Conservation (phyloP, 441 rosid genomes). For the Bruguiera hainesii region DNA sequence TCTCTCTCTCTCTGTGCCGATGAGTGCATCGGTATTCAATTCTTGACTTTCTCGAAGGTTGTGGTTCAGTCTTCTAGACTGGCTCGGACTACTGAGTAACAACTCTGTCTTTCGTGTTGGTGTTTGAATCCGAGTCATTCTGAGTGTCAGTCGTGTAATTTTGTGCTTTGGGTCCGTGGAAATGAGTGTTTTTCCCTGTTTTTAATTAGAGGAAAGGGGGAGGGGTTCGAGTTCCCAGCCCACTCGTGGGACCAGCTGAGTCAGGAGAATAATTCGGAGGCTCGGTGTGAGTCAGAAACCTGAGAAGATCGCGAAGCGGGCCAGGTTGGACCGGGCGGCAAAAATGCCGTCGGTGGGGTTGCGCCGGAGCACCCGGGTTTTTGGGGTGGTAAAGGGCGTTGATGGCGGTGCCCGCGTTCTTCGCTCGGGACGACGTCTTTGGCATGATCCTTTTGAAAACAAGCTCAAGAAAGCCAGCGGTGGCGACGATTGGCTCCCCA, state of each 20-base stretch:
- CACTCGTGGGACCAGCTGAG: slow-evolving; percentile 10
- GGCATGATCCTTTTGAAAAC: slow-evolving; percentile 49
- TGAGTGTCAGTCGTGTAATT: no score
- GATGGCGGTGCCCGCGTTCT: slow-evolving; percentile 84
- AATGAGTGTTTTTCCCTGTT: no score
- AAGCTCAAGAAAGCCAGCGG: slow-evolving; percentile 48
- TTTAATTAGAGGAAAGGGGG: neutral
- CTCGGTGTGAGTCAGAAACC: slow-evolving; percentile 11
- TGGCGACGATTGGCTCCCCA: slow-evolving; percentile 43
- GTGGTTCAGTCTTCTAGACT: no score
- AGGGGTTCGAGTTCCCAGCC: no score
- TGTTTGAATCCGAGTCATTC: no score
- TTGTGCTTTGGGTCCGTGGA: no score
- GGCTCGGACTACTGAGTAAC: no score
- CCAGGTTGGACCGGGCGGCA: slow-evolving; percentile 27
- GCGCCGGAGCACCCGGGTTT: slow-evolving; percentile 78
- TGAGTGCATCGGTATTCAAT: no score
- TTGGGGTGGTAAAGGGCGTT: slow-evolving; percentile 71
- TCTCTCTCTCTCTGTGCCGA: no score
- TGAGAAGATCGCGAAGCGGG: slow-evolving; percentile 27
- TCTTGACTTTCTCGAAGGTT: no score
- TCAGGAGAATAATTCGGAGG: neutral
- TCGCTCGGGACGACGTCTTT: slow-evolving; percentile 78
- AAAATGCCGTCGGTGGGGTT: slow-evolving; percentile 85
- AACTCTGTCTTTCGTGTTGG: no score